Conservation (phyloP, 2,329 filamentous ascomycete species). For the Aspergillus pseudoglaucus region DNA sequence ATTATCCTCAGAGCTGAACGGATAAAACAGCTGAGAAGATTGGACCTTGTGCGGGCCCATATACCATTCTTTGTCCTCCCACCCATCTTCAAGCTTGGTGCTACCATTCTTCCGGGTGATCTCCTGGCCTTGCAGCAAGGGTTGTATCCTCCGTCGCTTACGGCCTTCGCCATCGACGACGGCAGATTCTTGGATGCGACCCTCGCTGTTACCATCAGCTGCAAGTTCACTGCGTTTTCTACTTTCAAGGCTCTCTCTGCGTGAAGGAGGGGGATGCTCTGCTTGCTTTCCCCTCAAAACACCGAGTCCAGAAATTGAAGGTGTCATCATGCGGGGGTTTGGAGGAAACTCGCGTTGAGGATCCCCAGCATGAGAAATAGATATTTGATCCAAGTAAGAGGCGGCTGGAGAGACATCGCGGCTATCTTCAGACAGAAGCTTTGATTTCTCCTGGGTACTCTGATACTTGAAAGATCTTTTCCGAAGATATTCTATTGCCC, state of each 20-base stretch:
- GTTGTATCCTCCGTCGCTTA: conserved; percentile 20
- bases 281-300: background rate
- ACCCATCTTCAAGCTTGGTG: conserved; percentile 5
- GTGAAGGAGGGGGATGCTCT: background rate
- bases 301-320: background rate
- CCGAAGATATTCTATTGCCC: conserved; percentile 54
- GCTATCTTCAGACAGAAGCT: conserved; percentile 3
- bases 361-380: background rate
- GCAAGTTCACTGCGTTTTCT: background rate
- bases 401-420: conserved; percentile 1
- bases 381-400: background rate
- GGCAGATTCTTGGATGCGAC: conserved; percentile 16
- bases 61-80: conserved; percentile 23
- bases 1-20: conserved; percentile 21
- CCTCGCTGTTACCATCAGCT: background rate
- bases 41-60: conserved; percentile 33
- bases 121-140: background rate
- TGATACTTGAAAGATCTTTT: conserved; percentile 47
- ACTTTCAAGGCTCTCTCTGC: background rate
- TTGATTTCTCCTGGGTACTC: background rate
- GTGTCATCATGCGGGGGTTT: background rate
- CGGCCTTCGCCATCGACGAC: conserved; percentile 20
- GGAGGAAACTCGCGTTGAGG: background rate
- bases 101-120: background rate
- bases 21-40: conserved; percentile 40